A percentile compares a stretch with the other conserved stretches of the same genome.
These are phyloP conservation scores for Ganoderma boninense DNA, from an alignment of 1,284 basidiomycete species.

Conservation along the genomic window DNA sequence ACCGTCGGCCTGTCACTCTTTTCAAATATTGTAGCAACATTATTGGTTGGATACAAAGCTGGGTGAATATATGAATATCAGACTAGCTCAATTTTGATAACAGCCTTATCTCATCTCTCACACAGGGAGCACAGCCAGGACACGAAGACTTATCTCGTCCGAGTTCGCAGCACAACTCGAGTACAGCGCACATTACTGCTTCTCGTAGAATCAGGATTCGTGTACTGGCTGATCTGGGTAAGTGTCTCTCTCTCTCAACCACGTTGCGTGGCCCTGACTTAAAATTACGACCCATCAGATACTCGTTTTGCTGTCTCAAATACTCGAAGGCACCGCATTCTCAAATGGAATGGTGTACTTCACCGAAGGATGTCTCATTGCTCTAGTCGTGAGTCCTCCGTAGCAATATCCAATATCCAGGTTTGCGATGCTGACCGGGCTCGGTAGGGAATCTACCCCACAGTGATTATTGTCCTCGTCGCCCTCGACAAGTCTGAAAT, in stretches of 20 bases:
- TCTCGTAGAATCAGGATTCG: not conserved
- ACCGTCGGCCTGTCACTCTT: not conserved
- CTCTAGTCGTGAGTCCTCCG: not conserved
- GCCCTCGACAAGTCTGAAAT: constrained; percentile 11
- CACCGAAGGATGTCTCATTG: not conserved
- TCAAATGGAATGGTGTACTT: not conserved
- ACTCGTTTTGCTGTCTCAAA: not conserved
- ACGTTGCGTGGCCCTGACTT: no score
- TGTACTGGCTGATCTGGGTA: not conserved
- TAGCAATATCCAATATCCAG: not conserved
- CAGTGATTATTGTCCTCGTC: constrained; percentile 16
- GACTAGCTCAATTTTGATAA: not conserved
- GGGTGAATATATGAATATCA: not conserved
- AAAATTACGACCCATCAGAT: no score
- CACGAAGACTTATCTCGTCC: no score
- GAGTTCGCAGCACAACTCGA: not conserved
- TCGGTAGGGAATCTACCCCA: constrained; percentile 10
- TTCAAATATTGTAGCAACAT: not conserved
- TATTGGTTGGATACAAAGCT: not conserved
- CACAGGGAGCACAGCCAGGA: not conserved
- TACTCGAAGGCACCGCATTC: not conserved
- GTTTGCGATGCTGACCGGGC: no score
- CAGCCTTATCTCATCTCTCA: not conserved
- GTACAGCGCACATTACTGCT: not conserved
- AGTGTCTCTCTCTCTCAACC: not conserved